A percentile compares a stretch with the other conserved stretches of the same genome.
Conservation (phyloP, 108 stramenopile species). For the Mediolabrus comicus region DNA sequence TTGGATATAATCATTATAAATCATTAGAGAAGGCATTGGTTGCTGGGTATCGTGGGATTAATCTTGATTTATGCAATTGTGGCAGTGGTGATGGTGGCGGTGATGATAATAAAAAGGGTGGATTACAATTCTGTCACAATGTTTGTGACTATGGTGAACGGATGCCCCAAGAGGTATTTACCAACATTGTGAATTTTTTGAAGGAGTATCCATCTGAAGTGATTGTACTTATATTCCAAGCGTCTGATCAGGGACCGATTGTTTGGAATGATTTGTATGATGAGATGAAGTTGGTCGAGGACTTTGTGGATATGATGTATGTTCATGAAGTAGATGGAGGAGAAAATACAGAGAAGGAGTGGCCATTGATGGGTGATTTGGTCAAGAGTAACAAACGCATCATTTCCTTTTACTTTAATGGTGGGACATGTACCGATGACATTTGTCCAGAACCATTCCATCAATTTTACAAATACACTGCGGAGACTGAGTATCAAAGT, state of each 20-base stretch:
- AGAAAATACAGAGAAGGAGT: conserved; percentile 11
- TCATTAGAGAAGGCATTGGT: conserved; percentile 34
- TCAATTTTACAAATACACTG: conserved; percentile 46
- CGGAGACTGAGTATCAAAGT: conserved; percentile 62
- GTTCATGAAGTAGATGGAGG: conserved; percentile 18
- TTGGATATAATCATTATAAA: conserved; percentile 41
- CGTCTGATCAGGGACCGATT: conserved; percentile 23
- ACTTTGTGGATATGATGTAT: conserved; percentile 40
- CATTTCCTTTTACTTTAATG: conserved; percentile 64
- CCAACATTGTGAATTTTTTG: conserved; percentile 30
- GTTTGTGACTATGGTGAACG: conserved; percentile 38
- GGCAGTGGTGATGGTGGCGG: no score
- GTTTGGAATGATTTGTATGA: conserved; percentile 32
- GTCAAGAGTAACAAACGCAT: conserved; percentile 53
- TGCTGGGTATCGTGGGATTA: conserved; percentile 36
- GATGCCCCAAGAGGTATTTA: conserved; percentile 27
- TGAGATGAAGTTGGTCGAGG: conserved; percentile 23
- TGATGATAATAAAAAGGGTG: neutral
- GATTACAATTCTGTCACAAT: conserved; percentile 39
- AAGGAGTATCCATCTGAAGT: conserved; percentile 42
- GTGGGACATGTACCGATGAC: conserved; percentile 53
- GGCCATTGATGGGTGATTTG: conserved; percentile 67
- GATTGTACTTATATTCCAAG: conserved; percentile 33
- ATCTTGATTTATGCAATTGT: conserved; percentile 38
- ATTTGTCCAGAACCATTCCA: conserved; percentile 60